Conservation (phyloP, 352 stramenopile species). For the Pythium utonaiense region DNA sequence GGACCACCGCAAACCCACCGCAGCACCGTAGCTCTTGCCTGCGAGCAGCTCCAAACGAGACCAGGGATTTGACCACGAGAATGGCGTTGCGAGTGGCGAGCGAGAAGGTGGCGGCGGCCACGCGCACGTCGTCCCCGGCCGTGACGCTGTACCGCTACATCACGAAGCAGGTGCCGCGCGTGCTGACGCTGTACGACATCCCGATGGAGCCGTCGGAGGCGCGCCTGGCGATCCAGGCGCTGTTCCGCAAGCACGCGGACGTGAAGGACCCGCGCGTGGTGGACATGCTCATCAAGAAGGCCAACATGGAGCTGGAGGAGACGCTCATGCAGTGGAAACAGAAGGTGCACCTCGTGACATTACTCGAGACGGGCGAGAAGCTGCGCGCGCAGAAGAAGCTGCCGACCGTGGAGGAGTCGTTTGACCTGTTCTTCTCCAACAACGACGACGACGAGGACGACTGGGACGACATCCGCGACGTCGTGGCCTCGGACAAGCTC, state of each 20-base stretch:
- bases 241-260: constrained; percentile 94
- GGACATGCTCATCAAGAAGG: constrained; percentile 96
- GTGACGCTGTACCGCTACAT: constrained; percentile 89
- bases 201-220: constrained; percentile 91
- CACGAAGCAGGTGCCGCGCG: constrained; percentile 91
- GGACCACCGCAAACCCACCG: constrained; percentile 21
- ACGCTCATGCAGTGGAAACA: constrained; percentile 98
- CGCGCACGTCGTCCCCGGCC: constrained; percentile 45
- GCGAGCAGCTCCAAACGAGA: not conserved
- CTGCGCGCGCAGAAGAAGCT: constrained; percentile 48
- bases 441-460: constrained; percentile 72
- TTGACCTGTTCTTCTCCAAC: constrained; percentile 81
- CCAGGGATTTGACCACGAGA: not conserved
- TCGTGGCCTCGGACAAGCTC: constrained; percentile 27
- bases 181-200: constrained; percentile 98
- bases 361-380: constrained; percentile 62
- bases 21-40: not conserved
- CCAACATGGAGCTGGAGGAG: constrained; percentile 98
- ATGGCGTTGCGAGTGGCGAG: constrained; percentile 79
- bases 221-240: constrained; percentile 84
- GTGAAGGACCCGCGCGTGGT: constrained; percentile 93
- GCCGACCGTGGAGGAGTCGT: constrained; percentile 50
- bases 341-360: constrained; percentile 92
- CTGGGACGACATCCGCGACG: constrained; percentile 46
- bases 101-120: constrained; percentile 59